These are phyloP conservation scores for Tricholoma sp. DNA, from an alignment of 768 basidiomycete genomes.

Conservation along the genomic window DNA sequence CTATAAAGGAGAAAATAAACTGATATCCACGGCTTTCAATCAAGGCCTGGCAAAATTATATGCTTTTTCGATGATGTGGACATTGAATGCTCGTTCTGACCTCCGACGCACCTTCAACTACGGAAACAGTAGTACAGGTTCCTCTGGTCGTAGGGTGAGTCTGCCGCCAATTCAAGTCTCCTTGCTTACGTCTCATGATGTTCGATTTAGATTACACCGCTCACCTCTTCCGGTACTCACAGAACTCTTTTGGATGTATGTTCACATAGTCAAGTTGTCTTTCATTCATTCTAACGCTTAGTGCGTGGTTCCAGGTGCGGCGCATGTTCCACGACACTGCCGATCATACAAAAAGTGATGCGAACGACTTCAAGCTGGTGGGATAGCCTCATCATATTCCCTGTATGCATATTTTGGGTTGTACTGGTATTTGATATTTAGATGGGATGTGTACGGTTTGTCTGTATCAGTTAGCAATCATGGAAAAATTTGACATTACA, in stretches of 20 bases:
- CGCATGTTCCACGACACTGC: neutral
- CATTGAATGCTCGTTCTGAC: constrained; percentile 24
- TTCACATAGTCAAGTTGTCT: neutral
- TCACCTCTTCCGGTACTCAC: neutral
- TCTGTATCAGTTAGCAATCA: no score
- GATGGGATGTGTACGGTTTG: no score
- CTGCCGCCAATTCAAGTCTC: neutral
- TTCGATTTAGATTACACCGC: neutral
- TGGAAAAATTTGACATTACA: no score
- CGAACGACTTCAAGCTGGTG: neutral
- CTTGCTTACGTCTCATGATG: neutral
- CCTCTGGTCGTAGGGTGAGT: neutral
- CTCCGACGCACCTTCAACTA: constrained; percentile 11
- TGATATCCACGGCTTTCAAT: constrained; percentile 27
- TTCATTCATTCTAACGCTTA: neutral
- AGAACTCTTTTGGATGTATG: neutral
- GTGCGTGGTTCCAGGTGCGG: neutral
- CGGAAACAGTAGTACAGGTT: neutral
- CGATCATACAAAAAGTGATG: neutral
- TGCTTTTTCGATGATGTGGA: constrained; percentile 34
- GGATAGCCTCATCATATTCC: neutral
- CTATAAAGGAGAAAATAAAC: constrained; percentile 15
- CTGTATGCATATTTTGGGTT: neutral
- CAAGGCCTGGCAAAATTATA: constrained; percentile 28
- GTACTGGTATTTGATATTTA: neutral